Evolutionary conservation across 495 filamentous ascomycete genomes (phyloP).

Genomic region (Penicillium pancosmium): DNA sequence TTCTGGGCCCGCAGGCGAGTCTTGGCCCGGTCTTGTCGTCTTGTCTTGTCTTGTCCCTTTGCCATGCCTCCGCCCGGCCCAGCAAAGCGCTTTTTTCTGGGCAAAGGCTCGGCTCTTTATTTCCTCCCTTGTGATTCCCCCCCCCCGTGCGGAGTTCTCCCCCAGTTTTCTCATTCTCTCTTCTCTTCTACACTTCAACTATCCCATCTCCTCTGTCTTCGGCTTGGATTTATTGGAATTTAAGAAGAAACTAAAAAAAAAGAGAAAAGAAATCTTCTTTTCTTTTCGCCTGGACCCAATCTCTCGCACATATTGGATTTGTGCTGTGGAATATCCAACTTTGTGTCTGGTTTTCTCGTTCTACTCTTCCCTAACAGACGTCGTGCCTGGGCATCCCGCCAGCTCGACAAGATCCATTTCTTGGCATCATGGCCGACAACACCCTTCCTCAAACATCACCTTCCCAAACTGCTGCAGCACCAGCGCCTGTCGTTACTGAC

Average conservation of each 20-base stretch:
- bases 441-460: slow-evolving; percentile 23
- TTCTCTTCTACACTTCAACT: slow-evolving; percentile 9
- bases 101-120: slow-evolving; percentile 45
- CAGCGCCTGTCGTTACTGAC: slow-evolving; percentile 32
- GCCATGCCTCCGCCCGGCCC: slow-evolving; percentile 37
- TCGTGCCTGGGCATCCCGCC: slow-evolving; percentile 31
- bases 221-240: too few species aligned
- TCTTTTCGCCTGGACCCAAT: neutral
- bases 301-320: neutral
- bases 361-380: slow-evolving; percentile 5
- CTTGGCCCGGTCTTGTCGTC: slow-evolving; percentile 41
- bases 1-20: slow-evolving; percentile 17
- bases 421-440: slow-evolving; percentile 36
- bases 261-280: neutral
- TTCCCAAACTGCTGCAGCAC: slow-evolving; percentile 30
- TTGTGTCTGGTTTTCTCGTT: slow-evolving; percentile 5
- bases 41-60: slow-evolving; percentile 30
- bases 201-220: slow-evolving; percentile 8
- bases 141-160: slow-evolving; percentile 17
- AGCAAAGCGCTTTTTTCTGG: slow-evolving; percentile 43
- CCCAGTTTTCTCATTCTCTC: slow-evolving; percentile 18
- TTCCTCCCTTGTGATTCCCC: slow-evolving; percentile 31
- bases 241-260: neutral
- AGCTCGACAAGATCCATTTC: slow-evolving; percentile 29
- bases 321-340: neutral